Evolutionary conservation across 2,329 filamentous ascomycete species (phyloP).

Genomic region (Colletotrichum trifolii): DNA sequence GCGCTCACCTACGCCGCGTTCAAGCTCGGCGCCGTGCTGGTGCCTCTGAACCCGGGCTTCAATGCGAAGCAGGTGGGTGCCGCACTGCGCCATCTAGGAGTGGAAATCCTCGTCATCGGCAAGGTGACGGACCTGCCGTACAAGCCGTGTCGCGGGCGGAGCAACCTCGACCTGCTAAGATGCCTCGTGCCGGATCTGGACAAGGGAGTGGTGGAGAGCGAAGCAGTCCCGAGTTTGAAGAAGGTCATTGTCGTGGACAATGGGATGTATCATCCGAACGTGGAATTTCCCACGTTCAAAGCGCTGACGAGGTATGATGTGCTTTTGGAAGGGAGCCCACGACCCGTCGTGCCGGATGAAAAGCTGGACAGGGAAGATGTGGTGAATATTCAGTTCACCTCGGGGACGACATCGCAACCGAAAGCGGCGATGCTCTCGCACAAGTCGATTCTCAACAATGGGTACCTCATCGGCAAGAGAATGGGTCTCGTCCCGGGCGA

Average conservation of each 20-base stretch:
- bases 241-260: constrained; percentile 86
- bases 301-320: constrained; percentile 58
- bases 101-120: constrained; percentile 82
- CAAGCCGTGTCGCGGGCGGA: constrained; percentile 64
- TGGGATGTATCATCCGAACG: constrained; percentile 59
- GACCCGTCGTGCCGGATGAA: constrained; percentile 54
- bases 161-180: constrained; percentile 61
- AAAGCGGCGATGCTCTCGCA: constrained; percentile 94
- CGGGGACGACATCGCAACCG: constrained; percentile 89
- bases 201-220: constrained; percentile 45
- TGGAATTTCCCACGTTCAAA: constrained; percentile 53
- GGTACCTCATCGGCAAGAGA: constrained; percentile 81
- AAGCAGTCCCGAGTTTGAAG: constrained; percentile 74
- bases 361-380: constrained; percentile 72
- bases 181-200: constrained; percentile 57
- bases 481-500: constrained; percentile 84
- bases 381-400: constrained; percentile 97
- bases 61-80: constrained; percentile 81
- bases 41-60: constrained; percentile 94
- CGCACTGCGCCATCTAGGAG: constrained; percentile 80
- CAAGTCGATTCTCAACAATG: constrained; percentile 91
- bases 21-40: constrained; percentile 92
- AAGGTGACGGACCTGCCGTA: constrained; percentile 86
- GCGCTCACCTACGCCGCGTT: constrained; percentile 89
- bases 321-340: constrained; percentile 50